Percentiles rank a stretch among this genome's conserved stretches.
Conservation (phyloP, 2,329 filamentous ascomycete species). For the Xylariomycetidae sp. region DNA sequence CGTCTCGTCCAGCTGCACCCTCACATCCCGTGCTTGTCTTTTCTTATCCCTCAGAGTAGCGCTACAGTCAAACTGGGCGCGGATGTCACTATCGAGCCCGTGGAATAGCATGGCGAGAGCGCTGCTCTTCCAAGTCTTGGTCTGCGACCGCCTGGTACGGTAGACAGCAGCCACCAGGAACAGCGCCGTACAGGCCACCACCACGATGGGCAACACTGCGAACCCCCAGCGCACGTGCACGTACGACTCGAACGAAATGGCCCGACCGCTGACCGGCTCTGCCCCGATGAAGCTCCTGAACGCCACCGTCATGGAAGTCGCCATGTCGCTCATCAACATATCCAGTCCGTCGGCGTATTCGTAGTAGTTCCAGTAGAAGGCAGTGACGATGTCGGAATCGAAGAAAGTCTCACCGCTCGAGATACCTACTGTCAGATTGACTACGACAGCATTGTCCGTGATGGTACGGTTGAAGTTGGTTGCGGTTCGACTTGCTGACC, state of each 20-base stretch:
- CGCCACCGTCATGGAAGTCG: conserved; percentile 29
- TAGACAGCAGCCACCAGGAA: conserved; percentile 26
- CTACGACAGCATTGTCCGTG: conserved; percentile 21
- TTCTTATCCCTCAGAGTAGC: conserved; percentile 18
- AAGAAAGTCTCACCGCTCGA: conserved; percentile 28
- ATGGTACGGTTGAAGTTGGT: conserved; percentile 22
- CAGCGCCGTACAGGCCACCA: conserved; percentile 23
- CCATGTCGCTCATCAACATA: conserved; percentile 30
- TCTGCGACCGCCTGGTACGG: conserved; percentile 18
- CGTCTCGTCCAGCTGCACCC: conserved; percentile 21
- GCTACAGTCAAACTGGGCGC: conserved; percentile 16
- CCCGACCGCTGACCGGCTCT: conserved; percentile 22
- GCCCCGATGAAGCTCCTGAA: conserved; percentile 26
- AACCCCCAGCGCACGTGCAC: conserved; percentile 33
- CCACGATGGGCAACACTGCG: conserved; percentile 25
- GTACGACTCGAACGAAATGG: conserved; percentile 25
- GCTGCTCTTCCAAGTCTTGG: conserved; percentile 31
- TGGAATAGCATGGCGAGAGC: conserved; percentile 30
- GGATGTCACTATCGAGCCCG: conserved; percentile 26
- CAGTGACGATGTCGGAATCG: conserved; percentile 32
- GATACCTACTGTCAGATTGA: conserved; percentile 29
- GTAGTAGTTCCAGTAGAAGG: conserved; percentile 37
- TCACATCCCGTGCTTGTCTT: conserved; percentile 18
- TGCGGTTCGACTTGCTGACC: conserved; percentile 22
- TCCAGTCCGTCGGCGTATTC: conserved; percentile 29